Evolutionary conservation across 768 basidiomycete species (phyloP).

Genomic region (Kwoniella shandongensis): DNA sequence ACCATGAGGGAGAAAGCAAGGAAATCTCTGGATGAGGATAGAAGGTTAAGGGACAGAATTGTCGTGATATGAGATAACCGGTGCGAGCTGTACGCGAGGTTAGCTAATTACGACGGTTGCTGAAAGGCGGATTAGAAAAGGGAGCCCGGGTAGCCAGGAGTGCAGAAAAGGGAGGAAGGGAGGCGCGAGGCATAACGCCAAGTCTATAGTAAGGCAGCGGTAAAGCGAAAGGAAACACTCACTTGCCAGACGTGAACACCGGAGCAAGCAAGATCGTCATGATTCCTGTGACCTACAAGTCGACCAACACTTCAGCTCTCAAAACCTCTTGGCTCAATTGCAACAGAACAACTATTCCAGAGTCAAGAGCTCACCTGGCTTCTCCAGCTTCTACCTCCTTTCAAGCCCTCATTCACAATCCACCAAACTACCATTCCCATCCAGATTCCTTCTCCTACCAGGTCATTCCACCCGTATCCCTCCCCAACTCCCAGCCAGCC

Average conservation of each 20-base stretch:
- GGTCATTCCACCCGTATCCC: background rate
- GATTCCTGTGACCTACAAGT: conserved; percentile 90
- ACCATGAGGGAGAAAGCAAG: conserved; percentile 77
- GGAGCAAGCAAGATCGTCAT: conserved; percentile 59
- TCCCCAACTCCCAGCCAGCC: background rate
- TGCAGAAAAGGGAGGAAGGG: no score
- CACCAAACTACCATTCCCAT: conserved; percentile 72
- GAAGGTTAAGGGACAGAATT: conserved; percentile 60
- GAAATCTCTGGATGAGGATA: conserved; percentile 68
- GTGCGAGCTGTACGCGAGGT: no score
- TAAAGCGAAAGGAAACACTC: no score
- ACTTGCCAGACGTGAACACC: conserved; percentile 31
- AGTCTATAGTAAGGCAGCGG: no score
- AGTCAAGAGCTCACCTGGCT: conserved; percentile 80
- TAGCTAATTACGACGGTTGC: no score
- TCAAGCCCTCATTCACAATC: conserved; percentile 60
- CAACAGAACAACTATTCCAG: no score
- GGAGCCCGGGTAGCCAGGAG: no score
- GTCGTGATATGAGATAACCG: conserved; percentile 54
- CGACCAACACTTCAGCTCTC: no score
- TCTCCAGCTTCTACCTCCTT: conserved; percentile 67
- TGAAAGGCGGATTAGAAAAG: no score
- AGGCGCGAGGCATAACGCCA: no score
- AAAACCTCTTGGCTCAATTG: no score
- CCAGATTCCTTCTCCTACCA: conserved; percentile 72